Base-by-base conservation (phyloP, 2,329 filamentous ascomycete genomes). In the Exserohilum turcica region DNA sequence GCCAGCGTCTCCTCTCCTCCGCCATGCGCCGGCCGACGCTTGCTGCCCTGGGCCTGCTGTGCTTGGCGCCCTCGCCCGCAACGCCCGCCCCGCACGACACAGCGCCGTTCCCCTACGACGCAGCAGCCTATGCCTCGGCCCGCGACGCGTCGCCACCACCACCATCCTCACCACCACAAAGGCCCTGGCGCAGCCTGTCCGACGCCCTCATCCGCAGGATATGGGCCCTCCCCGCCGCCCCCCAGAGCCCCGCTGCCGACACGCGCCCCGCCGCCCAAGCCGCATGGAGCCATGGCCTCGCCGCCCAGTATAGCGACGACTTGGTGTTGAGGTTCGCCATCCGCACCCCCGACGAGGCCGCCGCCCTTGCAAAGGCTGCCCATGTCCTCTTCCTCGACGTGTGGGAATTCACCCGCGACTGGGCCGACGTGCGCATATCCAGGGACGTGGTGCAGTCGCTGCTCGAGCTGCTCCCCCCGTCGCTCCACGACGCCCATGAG, bases 301-400 rank as follows among this genome's bases (percentile, higher is more conserved):
- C 72, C 27, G 76, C 80, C 28, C 77, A 79, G 54, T 96, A 96
- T 72, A 85, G 86, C 57, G 84, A 88, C 57, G 87, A 97, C 74
- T 82, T 96, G n/a, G 91, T 99, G 13, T 78, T 97, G 58, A 87
- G 94, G 33, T 97, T 97, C 81, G 91, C 89, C 67, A 78, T 97
- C 49, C 86, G 83, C 56, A 86, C 83, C 21, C 74, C 80, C 3
- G 81, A 86, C 16, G 90, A 96, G 68, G 87, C 90, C 53, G 75
- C 78, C 29, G 87, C 87, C 1, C 78, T 96, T 50, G 82, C 86
- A n/a, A 83, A 89, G 51, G 91, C 91, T 3, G 82, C 87, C 0
- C 82, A 89, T 56, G 84, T 86, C 15, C 82, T 97, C 19, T 88
- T 94, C 64, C 80, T 97, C 36, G 94, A 99, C 70, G 84, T 97